These are phyloP conservation scores for Boletus chippewaensis DNA, from an alignment of 1,284 basidiomycete genomes.

Conservation along the genomic window DNA sequence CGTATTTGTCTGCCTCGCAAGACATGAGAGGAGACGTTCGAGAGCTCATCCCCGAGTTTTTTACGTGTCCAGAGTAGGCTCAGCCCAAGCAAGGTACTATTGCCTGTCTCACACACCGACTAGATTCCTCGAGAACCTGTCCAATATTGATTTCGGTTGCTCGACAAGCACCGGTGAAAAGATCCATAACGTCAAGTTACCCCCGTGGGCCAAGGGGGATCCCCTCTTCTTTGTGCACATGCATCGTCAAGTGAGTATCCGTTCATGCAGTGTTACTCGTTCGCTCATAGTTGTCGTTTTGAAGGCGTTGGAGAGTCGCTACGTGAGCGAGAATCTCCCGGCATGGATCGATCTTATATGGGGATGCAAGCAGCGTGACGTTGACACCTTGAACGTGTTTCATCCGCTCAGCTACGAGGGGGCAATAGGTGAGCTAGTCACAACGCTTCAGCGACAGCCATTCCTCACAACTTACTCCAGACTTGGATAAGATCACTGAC, in stretches of 20 bases:
- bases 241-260: conserved; percentile 63
- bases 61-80: conserved; percentile 64
- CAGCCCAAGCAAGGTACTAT: background rate
- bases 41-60: conserved; percentile 94
- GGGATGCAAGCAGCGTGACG: conserved; percentile 83
- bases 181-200: conserved; percentile 85
- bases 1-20: conserved; percentile 81
- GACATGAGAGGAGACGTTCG: conserved; percentile 91
- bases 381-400: conserved; percentile 78
- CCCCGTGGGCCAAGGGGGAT: conserved; percentile 86
- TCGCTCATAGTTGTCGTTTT: background rate
- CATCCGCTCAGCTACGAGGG: conserved; percentile 95
- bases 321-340: conserved; percentile 81
- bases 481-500: conserved; percentile 80
- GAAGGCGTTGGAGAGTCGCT: conserved; percentile 85
- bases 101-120: conserved; percentile 7
- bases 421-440: conserved; percentile 56
- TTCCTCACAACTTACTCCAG: conserved; percentile 35
- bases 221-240: conserved; percentile 78
- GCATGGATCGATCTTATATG: conserved; percentile 93
- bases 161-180: conserved; percentile 77
- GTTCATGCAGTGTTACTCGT: background rate
- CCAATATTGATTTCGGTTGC: conserved; percentile 78
- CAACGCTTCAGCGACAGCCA: background rate
- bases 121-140: conserved; percentile 68